Conservation (phyloP, 1,284 basidiomycete genomes). For the Sphagnurus paluster region DNA sequence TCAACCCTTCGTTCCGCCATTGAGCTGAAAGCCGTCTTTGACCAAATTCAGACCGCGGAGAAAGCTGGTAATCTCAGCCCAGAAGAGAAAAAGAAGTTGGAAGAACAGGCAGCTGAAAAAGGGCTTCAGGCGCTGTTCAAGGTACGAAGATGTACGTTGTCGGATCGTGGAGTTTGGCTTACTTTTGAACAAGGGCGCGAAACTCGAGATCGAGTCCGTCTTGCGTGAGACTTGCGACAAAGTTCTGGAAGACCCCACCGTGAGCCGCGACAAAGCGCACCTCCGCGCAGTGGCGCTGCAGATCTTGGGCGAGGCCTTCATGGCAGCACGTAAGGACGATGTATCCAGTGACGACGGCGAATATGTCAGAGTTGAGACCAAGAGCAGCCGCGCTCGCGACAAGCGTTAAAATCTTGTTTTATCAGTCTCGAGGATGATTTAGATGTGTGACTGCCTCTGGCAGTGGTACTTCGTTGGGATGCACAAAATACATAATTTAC, state of each 20-base stretch:
- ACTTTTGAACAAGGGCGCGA: slow-evolving; percentile 69
- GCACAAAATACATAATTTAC: too few relatives aligned
- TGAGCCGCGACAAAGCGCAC: slow-evolving; percentile 62
- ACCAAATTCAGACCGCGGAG: slow-evolving; percentile 92
- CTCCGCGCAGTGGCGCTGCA: slow-evolving; percentile 83
- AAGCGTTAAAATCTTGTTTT: slow-evolving; percentile 16
- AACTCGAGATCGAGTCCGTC: slow-evolving; percentile 93
- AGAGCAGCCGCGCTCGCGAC: slow-evolving; percentile 49
- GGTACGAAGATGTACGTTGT: slow-evolving; percentile 37
- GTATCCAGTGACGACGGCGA: slow-evolving; percentile 63
- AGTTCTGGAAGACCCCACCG: slow-evolving; percentile 62
- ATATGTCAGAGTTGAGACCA: slow-evolving; percentile 84
- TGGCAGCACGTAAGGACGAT: slow-evolving; percentile 68
- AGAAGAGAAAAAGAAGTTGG: slow-evolving; percentile 87
- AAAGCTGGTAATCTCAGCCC: slow-evolving; percentile 82
- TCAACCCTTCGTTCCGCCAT: slow-evolving; percentile 87
- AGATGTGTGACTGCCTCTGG: too few relatives aligned
- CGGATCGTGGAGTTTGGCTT: not conserved
- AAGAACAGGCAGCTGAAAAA: slow-evolving; percentile 97
- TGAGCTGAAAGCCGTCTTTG: slow-evolving; percentile 93
- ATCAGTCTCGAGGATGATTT: too few relatives aligned
- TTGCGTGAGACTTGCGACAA: slow-evolving; percentile 92
- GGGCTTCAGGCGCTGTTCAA: slow-evolving; percentile 93
- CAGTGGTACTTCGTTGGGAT: too few relatives aligned
- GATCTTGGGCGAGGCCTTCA: slow-evolving; percentile 72